phyloP scores from a whole-genome alignment of 371 early-diverging fungal species.

The Mucor lusitanicus region DNA sequence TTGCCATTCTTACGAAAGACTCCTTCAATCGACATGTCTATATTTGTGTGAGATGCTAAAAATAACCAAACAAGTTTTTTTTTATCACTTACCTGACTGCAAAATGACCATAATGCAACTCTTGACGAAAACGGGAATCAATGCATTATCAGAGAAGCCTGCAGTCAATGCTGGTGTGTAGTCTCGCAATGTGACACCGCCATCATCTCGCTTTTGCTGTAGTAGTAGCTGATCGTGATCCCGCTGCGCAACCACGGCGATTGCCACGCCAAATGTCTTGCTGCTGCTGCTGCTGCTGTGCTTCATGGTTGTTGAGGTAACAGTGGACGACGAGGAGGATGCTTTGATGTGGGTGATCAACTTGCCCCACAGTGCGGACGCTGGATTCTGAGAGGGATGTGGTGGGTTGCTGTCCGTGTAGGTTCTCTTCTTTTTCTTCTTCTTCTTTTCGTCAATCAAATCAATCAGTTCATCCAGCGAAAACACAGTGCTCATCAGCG shows the following conservation, averaged over 20 bases:
- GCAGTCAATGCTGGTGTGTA: constrained; percentile 59
- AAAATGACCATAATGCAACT: constrained; percentile 71
- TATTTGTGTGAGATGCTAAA: background rate
- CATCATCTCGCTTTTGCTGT: background rate
- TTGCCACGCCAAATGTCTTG: constrained; percentile 48
- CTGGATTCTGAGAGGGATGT: background rate
- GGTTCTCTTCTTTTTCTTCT: background rate
- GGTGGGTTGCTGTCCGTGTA: background rate
- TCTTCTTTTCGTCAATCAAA: constrained; percentile 43
- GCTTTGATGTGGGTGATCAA: constrained; percentile 53
- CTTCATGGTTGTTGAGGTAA: background rate
- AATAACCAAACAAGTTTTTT: background rate
- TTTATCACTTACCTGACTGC: constrained; percentile 64
- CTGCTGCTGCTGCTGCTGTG: constrained; percentile 9
- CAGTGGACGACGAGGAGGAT: background rate
- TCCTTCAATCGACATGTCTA: constrained; percentile 90
- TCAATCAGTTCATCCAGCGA: constrained; percentile 61
- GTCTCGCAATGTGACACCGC: constrained; percentile 9
- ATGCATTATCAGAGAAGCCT: constrained; percentile 41
- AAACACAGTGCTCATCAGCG: constrained; percentile 56
- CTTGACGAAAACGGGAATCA: constrained; percentile 86
- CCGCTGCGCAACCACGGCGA: constrained; percentile 31
- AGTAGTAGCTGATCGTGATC: constrained; percentile 68
- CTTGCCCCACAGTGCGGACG: constrained; percentile 57
- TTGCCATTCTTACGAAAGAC: constrained; percentile 98